Evolutionary conservation across 495 filamentous ascomycete species (phyloP).

Genomic region (Lasiosphaeria ovina): DNA sequence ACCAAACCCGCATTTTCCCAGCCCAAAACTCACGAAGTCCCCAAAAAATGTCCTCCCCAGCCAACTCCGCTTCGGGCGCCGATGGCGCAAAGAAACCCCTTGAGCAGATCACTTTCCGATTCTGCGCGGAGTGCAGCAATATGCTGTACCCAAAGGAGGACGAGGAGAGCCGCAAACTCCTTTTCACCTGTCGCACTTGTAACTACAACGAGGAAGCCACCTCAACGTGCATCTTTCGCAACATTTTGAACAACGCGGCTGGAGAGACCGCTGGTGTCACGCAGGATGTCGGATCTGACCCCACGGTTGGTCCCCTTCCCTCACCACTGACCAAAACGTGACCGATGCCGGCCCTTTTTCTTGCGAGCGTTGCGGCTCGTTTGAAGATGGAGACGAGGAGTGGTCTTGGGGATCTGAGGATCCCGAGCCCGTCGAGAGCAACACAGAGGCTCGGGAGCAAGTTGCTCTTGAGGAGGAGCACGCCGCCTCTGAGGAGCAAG

Average conservation of each 20-base stretch:
- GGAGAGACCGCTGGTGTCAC: slow-evolving; percentile 97
- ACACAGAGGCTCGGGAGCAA: too few species aligned
- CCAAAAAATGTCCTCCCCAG: slow-evolving; percentile 57
- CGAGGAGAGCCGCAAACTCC: slow-evolving; percentile 50
- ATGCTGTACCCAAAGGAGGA: slow-evolving; percentile 98
- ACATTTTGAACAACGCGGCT: slow-evolving; percentile 81
- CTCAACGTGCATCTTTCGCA: slow-evolving; percentile 85
- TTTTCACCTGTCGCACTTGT: slow-evolving; percentile 80
- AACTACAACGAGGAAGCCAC: slow-evolving; percentile 81
- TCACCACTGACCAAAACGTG: slow-evolving; percentile 24
- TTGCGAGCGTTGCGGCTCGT: slow-evolving; percentile 22
- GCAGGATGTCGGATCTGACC: slow-evolving; percentile 92
- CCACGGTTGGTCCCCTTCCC: slow-evolving; percentile 78
- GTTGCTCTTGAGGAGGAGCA: too few species aligned
- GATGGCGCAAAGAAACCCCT: slow-evolving; percentile 49
- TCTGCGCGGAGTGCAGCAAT: slow-evolving; percentile 98
- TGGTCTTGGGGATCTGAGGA: too few species aligned
- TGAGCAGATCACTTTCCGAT: slow-evolving; percentile 89
- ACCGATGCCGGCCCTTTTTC: slow-evolving; percentile 13
- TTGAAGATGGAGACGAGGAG: not conserved
- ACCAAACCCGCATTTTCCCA: not conserved
- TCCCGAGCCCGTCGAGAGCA: too few species aligned
- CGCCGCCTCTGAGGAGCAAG: too few species aligned
- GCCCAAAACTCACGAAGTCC: not conserved
- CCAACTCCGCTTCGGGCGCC: slow-evolving; percentile 46